Conservation (phyloP, 2,329 filamentous ascomycete species). For the Trichoderma arundinaceum region DNA sequence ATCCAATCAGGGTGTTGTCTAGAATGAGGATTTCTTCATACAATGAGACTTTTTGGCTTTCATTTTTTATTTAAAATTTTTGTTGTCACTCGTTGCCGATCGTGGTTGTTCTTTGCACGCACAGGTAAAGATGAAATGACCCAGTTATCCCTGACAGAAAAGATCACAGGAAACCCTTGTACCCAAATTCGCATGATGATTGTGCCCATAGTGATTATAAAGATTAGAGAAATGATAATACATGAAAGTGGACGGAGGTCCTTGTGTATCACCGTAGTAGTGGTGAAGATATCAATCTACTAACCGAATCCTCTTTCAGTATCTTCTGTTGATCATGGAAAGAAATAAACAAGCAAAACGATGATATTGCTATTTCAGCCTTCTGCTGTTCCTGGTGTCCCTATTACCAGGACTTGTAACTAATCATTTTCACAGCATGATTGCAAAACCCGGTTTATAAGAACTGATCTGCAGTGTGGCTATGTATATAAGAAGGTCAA, state of each 20-base stretch:
- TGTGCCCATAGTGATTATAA: neutral
- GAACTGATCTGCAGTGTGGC: no score
- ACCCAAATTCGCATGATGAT: neutral
- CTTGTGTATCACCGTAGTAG: neutral
- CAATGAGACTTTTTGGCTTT: neutral
- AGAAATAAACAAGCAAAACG: no score
- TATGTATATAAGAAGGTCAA: no score
- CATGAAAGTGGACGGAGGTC: neutral
- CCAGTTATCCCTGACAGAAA: neutral
- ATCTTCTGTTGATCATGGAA: no score
- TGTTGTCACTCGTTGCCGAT: neutral
- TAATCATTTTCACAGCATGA: no score
- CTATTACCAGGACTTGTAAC: no score
- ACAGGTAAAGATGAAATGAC: neutral
- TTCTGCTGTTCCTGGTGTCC: no score
- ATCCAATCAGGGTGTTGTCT: neutral
- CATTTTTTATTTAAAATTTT: neutral
- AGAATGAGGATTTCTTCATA: no score
- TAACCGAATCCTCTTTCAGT: no score
- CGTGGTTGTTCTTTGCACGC: neutral
- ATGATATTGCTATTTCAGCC: no score
- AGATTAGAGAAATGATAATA: neutral
- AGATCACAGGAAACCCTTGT: neutral
- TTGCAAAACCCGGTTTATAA: no score
- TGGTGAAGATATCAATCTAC: no score